phyloP scores from a whole-genome alignment of 2,329 filamentous ascomycete species.

The Fusarium torulosum region DNA sequence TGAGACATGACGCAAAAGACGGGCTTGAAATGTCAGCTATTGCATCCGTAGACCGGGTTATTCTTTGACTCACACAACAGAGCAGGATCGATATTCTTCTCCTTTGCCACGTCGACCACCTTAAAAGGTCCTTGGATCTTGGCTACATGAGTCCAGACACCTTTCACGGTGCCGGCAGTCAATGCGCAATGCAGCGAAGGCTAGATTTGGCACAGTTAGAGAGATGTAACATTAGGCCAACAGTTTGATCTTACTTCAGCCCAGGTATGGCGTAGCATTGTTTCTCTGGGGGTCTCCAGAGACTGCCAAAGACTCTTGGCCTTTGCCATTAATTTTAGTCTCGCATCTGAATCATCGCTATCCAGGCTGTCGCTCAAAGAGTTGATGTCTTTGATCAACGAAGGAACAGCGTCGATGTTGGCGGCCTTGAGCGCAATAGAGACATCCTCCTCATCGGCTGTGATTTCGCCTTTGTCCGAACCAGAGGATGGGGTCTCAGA shows the following conservation, averaged over 20 bases:
- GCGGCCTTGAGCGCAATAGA: slow-evolving; percentile 31
- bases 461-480: background rate
- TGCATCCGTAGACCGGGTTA: rapidly evolving
- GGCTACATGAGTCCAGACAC: slow-evolving; percentile 53
- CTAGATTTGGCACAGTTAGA: slow-evolving; percentile 8
- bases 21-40: slow-evolving; percentile 23
- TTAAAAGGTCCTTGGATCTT: slow-evolving; percentile 50
- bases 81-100: slow-evolving; percentile 16
- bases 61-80: background rate
- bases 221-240: background rate
- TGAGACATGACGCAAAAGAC: slow-evolving; percentile 54
- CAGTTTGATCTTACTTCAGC: slow-evolving; percentile 51
- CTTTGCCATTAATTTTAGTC: slow-evolving; percentile 51
- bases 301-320: slow-evolving; percentile 52
- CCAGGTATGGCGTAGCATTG: slow-evolving; percentile 62
- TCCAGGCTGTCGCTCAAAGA: background rate
- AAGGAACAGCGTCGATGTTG: slow-evolving; percentile 26
- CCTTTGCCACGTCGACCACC: slow-evolving; percentile 49
- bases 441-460: slow-evolving; percentile 3
- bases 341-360: slow-evolving; percentile 32
- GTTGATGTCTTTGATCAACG: slow-evolving; percentile 29
- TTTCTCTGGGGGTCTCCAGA: slow-evolving; percentile 62
- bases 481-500: background rate
- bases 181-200: slow-evolving; percentile 46
- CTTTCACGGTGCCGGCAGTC: slow-evolving; percentile 52